phyloP scores from a whole-genome alignment of 768 basidiomycete genomes.

The Lentinus tigrinus region DNA sequence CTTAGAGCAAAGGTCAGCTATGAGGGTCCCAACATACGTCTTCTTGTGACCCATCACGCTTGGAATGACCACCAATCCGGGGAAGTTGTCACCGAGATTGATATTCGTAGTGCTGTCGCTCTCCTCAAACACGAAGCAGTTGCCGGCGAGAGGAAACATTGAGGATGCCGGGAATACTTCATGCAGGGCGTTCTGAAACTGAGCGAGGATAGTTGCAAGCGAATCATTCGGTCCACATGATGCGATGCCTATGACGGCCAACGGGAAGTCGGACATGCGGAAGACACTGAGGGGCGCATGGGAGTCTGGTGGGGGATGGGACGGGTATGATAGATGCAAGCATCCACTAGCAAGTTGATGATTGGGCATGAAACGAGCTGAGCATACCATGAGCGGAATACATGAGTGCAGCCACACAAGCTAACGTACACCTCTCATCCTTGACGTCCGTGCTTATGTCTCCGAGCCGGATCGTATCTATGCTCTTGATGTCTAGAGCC shows the following conservation, averaged over 20 bases:
- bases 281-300: slow-evolving; percentile 71
- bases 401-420: neutral
- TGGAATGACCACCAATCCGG: slow-evolving; percentile 77
- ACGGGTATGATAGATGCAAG: slow-evolving; percentile 77
- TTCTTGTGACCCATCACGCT: slow-evolving; percentile 85
- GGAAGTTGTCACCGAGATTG: slow-evolving; percentile 53
- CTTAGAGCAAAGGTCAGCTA: slow-evolving; percentile 87
- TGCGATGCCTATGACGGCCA: slow-evolving; percentile 88
- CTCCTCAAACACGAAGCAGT: slow-evolving; percentile 86
- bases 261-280: slow-evolving; percentile 76
- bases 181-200: slow-evolving; percentile 64
- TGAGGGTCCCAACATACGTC: slow-evolving; percentile 81
- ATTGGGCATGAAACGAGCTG: slow-evolving; percentile 83
- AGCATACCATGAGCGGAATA: slow-evolving; percentile 6
- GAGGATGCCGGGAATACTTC: slow-evolving; percentile 67
- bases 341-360: slow-evolving; percentile 66
- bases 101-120: slow-evolving; percentile 51
- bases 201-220: slow-evolving; percentile 50
- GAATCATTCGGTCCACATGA: slow-evolving; percentile 59
- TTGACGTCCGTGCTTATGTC: slow-evolving; percentile 81
- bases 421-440: slow-evolving; percentile 66
- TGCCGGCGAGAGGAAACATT: slow-evolving; percentile 75
- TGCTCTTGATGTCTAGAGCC: slow-evolving; percentile 68
- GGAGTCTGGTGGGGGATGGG: slow-evolving; percentile 70
- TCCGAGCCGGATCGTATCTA: slow-evolving; percentile 71